Evolutionary conservation across 805 yeast species (phyloP).

Genomic region (Yarrowia keelungensis): DNA sequence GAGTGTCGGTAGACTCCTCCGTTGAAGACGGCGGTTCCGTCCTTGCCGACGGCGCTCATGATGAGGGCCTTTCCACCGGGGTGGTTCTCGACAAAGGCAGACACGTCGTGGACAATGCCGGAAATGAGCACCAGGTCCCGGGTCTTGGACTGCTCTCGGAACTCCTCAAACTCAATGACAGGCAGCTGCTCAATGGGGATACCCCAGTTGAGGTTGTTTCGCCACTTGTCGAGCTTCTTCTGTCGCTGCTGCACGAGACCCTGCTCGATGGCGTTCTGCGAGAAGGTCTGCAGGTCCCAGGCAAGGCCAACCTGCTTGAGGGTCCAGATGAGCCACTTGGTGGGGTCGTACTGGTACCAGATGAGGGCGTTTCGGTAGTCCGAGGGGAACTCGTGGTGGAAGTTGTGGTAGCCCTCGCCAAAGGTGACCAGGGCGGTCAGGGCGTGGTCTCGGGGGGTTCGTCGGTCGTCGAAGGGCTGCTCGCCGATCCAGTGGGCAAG

Average conservation of each 20-base stretch:
- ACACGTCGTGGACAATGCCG: constrained; percentile 91
- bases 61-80: constrained; percentile 91
- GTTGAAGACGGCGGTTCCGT: constrained; percentile 91
- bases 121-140: constrained; percentile 79
- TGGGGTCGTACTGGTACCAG: constrained; percentile 83
- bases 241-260: constrained; percentile 84
- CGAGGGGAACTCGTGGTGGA: constrained; percentile 93
- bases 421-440: constrained; percentile 69
- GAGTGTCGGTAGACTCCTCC: constrained; percentile 95
- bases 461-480: constrained; percentile 75
- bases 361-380: constrained; percentile 81
- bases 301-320: constrained; percentile 64
- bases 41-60: constrained; percentile 84
- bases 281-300: constrained; percentile 61
- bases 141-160: constrained; percentile 58
- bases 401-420: constrained; percentile 93
- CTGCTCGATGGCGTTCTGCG: constrained; percentile 68
- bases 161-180: constrained; percentile 62
- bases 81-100: constrained; percentile 88
- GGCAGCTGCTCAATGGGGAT: constrained; percentile 90
- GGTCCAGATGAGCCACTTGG: constrained; percentile 72
- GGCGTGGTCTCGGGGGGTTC: constrained; percentile 74
- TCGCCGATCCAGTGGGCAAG: constrained; percentile 80
- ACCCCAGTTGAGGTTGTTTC: constrained; percentile 89
- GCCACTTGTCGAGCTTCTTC: constrained; percentile 74